These are phyloP conservation scores for Borovskyia barvae DNA, from an alignment of 208 protist species.

Conservation along the genomic window DNA sequence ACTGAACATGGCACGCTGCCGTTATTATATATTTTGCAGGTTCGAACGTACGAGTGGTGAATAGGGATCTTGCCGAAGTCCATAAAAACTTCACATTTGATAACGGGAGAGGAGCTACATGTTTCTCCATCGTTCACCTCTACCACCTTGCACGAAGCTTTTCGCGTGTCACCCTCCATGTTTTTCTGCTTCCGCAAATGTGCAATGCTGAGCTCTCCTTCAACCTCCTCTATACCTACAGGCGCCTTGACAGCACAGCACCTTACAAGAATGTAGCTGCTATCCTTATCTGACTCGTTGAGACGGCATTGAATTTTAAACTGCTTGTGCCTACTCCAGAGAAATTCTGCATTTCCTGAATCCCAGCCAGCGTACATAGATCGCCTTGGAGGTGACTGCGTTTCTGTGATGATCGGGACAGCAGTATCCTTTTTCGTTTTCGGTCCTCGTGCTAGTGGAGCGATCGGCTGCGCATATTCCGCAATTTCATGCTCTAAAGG, in stretches of 20 bases:
- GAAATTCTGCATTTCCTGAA: neutral
- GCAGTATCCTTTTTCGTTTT: constrained; percentile 11
- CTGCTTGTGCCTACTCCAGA: constrained; percentile 23
- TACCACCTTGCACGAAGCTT: no score
- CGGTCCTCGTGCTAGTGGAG: neutral
- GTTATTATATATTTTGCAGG: constrained; percentile 45
- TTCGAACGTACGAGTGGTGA: constrained; percentile 32
- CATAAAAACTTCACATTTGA: constrained; percentile 17
- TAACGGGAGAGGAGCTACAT: no score
- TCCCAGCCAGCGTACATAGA: constrained; percentile 25
- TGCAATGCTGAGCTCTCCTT: neutral
- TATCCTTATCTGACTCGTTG: constrained; percentile 10
- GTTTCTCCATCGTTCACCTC: no score
- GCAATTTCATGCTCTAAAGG: constrained; percentile 11
- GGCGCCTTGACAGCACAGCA: constrained; percentile 18
- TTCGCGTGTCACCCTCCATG: neutral
- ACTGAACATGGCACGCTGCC: constrained; percentile 25
- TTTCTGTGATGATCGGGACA: neutral
- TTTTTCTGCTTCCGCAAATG: neutral
- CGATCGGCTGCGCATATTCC: constrained; percentile 5
- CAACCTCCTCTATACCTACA: constrained; percentile 4
- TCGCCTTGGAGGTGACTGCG: neutral
- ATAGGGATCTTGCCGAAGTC: constrained; percentile 70
- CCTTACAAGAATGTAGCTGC: constrained; percentile 14
- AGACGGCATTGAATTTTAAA: constrained; percentile 23